phyloP scores from a whole-genome alignment of 495 filamentous ascomycete genomes.

The Tuber aestivum region DNA sequence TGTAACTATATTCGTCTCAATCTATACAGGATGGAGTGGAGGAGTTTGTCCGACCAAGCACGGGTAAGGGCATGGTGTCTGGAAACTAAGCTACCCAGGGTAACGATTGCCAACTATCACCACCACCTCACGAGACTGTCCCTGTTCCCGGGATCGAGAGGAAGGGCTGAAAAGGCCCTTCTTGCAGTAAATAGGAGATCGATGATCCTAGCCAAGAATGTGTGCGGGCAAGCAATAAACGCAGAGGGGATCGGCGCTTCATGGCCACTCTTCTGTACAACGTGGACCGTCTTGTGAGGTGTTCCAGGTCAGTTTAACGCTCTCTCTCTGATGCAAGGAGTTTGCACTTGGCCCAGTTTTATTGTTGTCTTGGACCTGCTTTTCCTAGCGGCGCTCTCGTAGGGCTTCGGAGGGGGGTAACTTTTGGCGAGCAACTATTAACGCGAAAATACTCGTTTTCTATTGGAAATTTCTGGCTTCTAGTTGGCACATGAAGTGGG shows the following conservation, averaged over 20 bases:
- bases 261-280: background rate
- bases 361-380: background rate
- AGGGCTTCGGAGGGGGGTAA: background rate
- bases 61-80: background rate
- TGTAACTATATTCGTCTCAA: background rate
- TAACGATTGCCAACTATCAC: background rate
- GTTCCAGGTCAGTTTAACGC: background rate
- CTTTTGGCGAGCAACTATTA: constrained; percentile 1
- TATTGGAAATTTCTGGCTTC: background rate
- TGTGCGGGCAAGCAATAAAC: background rate
- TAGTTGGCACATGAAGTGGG: background rate
- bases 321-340: background rate
- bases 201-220: background rate
- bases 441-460: background rate
- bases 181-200: background rate
- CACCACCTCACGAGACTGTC: background rate
- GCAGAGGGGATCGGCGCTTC: background rate
- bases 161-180: background rate
- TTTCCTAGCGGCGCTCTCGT: background rate
- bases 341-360: background rate
- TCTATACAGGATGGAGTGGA: background rate
- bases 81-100: background rate
- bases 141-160: background rate
- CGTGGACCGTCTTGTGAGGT: background rate
- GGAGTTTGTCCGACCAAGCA: background rate